phyloP scores from a whole-genome alignment of 2,329 filamentous ascomycete genomes.

The Xylaria digitata region DNA sequence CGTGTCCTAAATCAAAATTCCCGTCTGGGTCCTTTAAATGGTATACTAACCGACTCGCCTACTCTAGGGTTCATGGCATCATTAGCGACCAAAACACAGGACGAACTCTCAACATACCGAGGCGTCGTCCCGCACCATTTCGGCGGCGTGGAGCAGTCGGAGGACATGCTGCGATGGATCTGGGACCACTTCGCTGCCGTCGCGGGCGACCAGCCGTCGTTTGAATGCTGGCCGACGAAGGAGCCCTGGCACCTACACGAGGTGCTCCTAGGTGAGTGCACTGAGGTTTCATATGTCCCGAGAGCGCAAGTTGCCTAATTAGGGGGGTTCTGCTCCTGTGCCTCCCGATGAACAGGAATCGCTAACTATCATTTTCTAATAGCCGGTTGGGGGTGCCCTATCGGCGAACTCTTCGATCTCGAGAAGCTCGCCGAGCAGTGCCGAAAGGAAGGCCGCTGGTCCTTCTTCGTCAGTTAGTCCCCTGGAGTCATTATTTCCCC shows the following conservation, averaged over 20 bases:
- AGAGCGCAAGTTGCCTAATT: too few relatives aligned
- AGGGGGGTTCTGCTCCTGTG: too few relatives aligned
- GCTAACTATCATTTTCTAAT: too few relatives aligned
- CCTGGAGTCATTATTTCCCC: too few relatives aligned
- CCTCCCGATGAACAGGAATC: too few relatives aligned
- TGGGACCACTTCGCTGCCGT: conserved; percentile 58
- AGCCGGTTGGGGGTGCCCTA: conserved; percentile 61
- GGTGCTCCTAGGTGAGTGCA: conserved; percentile 52
- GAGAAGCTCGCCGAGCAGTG: conserved; percentile 58
- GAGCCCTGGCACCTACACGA: conserved; percentile 54
- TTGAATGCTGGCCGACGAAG: conserved; percentile 54
- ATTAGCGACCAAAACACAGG: conserved; percentile 52
- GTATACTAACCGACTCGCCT: background rate
- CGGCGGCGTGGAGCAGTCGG: conserved; percentile 60
- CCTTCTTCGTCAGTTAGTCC: conserved; percentile 61
- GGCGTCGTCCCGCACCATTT: conserved; percentile 56
- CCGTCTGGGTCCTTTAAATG: too few relatives aligned
- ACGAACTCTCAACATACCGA: conserved; percentile 53
- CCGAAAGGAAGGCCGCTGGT: conserved; percentile 52
- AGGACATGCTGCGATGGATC: conserved; percentile 55
- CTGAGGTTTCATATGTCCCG: too few relatives aligned
- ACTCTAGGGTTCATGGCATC: conserved; percentile 57
- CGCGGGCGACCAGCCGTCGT: conserved; percentile 57
- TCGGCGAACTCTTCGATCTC: conserved; percentile 63
- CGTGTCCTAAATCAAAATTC: background rate